Evolutionary conservation across 2,329 filamentous ascomycete species (phyloP).

Genomic region (Thelonectria discophora): DNA sequence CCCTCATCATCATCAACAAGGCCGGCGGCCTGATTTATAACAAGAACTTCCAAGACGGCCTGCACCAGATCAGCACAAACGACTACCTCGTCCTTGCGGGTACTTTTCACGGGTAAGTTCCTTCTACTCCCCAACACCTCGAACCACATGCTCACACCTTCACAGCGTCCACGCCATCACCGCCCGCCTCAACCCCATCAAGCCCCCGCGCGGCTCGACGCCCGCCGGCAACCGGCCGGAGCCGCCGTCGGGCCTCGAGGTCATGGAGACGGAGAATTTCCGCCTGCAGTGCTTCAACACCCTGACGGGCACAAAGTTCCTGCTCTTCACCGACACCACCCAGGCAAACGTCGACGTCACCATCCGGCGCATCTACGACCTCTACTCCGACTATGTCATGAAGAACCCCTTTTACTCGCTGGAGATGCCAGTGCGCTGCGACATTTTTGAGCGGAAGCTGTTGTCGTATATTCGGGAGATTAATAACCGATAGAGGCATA

Average conservation of each 20-base stretch:
- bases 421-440: slow-evolving; percentile 96
- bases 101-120: slow-evolving; percentile 86
- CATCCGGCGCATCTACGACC: slow-evolving; percentile 86
- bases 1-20: slow-evolving; percentile 98
- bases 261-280: slow-evolving; percentile 93
- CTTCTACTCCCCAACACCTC: slow-evolving; percentile 19
- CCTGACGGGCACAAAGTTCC: slow-evolving; percentile 91
- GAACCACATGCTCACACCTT: slow-evolving; percentile 19
- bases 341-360: slow-evolving; percentile 88
- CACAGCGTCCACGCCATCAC: slow-evolving; percentile 74
- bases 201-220: slow-evolving; percentile 47
- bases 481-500: slow-evolving; percentile 61
- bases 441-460: slow-evolving; percentile 90
- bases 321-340: slow-evolving; percentile 90
- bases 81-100: slow-evolving; percentile 97
- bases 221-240: slow-evolving; percentile 63
- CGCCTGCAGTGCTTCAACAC: slow-evolving; percentile 96
- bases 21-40: slow-evolving; percentile 96
- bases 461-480: slow-evolving; percentile 80
- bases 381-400: slow-evolving; percentile 98
- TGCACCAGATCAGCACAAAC: slow-evolving; percentile 91
- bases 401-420: slow-evolving; percentile 99
- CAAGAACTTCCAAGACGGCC: slow-evolving; percentile 86
- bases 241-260: slow-evolving; percentile 82
- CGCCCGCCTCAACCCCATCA: slow-evolving; percentile 67